These are phyloP conservation scores for Gnomoniopsis sp. DNA, from an alignment of 2,329 filamentous ascomycete genomes.

Conservation along the genomic window DNA sequence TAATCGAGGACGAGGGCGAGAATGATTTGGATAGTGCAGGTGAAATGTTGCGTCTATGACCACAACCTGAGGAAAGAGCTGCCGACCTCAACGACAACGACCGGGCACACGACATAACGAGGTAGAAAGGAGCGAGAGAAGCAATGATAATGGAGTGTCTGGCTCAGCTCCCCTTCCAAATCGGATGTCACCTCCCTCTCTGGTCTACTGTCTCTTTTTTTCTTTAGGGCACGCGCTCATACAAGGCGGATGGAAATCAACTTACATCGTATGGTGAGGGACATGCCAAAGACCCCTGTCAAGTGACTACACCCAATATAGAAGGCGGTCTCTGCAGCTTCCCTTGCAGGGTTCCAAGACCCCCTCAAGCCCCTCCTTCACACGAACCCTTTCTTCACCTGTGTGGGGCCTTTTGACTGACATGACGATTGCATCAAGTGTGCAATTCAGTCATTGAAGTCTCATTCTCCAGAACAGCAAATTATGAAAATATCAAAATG, in stretches of 20 bases:
- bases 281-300: background rate
- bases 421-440: too few species aligned
- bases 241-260: background rate
- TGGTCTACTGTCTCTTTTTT: background rate
- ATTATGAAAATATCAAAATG: too few species aligned
- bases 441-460: too few species aligned
- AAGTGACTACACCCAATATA: background rate
- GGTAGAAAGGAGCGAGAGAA: background rate
- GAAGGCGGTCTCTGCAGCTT: background rate
- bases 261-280: background rate
- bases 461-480: too few species aligned
- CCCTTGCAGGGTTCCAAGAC: background rate
- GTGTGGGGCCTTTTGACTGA: too few species aligned
- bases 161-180: background rate
- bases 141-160: background rate
- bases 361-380: background rate
- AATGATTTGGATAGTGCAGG: slow-evolving; percentile 7
- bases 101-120: slow-evolving; percentile 17
- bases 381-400: too few species aligned
- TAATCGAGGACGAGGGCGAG: background rate
- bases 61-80: background rate
- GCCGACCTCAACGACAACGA: slow-evolving; percentile 14
- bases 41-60: slow-evolving; percentile 3
- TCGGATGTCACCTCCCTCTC: background rate
- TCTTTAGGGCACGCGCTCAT: background rate